Conservation (phyloP, 2,329 filamentous ascomycete genomes). For the Colletotrichum endophyticum region DNA sequence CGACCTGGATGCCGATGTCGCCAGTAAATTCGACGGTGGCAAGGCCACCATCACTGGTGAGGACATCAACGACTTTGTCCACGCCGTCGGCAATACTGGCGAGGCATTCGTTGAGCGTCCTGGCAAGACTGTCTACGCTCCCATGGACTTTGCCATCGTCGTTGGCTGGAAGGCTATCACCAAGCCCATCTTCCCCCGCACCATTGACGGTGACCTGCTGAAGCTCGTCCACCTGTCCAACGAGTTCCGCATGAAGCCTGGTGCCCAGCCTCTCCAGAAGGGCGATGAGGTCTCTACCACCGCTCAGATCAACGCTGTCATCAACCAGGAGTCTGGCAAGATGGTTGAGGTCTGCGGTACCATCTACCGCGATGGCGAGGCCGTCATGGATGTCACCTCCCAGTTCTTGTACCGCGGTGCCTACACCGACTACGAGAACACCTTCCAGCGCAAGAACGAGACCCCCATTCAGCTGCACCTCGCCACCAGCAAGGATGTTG, state of each 20-base stretch:
- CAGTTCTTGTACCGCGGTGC: constrained; percentile 96
- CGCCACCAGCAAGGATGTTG: constrained; percentile 86
- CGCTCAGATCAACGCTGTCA: constrained; percentile 94
- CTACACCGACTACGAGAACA: constrained; percentile 96
- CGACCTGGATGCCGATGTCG: constrained; percentile 84
- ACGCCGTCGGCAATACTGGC: constrained; percentile 96
- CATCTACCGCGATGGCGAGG: constrained; percentile 79
- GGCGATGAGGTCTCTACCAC: constrained; percentile 92
- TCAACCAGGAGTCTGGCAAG: constrained; percentile 98
- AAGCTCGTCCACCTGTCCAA: constrained; percentile 98
- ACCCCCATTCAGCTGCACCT: constrained; percentile 94
- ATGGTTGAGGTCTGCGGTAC: constrained; percentile 99
- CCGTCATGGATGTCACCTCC: constrained; percentile 98
- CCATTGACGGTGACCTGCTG: constrained; percentile 93
- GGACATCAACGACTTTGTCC: constrained; percentile 98
- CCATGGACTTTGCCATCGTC: constrained; percentile 99
- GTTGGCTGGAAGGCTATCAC: constrained; percentile 99
- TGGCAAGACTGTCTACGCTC: constrained; percentile 91
- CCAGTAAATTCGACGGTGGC: constrained; percentile 89
- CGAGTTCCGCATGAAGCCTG: constrained; percentile 96
- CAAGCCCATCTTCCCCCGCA: constrained; percentile 97
- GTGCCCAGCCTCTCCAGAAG: constrained; percentile 93
- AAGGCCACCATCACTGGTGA: constrained; percentile 85
- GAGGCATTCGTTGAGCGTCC: constrained; percentile 97
- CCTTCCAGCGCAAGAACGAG: constrained; percentile 97